Conservation (phyloP, 2,329 filamentous ascomycete species). For the Nothopassalora personata region DNA sequence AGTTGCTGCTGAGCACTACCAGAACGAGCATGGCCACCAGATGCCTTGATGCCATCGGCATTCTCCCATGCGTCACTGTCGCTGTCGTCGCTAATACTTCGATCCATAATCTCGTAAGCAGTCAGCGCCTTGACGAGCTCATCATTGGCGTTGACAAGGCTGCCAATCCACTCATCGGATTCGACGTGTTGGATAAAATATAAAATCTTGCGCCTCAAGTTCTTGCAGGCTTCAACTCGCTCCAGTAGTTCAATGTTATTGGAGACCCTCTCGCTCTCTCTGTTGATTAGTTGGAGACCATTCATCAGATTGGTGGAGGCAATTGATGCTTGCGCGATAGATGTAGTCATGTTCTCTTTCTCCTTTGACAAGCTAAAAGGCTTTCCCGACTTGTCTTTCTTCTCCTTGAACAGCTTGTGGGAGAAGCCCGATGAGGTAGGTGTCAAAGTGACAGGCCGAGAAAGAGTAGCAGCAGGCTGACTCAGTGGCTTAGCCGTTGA, state of each 20-base stretch:
- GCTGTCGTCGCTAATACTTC: slow-evolving; percentile 69
- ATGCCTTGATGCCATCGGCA: slow-evolving; percentile 8
- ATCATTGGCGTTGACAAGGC: slow-evolving; percentile 88
- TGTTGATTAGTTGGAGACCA: slow-evolving; percentile 80
- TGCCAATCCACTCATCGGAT: slow-evolving; percentile 84
- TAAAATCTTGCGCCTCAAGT: slow-evolving; percentile 74
- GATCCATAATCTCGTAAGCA: slow-evolving; percentile 89
- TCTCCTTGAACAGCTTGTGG: slow-evolving; percentile 31
- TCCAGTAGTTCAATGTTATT: slow-evolving; percentile 70
- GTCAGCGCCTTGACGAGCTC: slow-evolving; percentile 90
- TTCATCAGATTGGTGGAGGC: slow-evolving; percentile 89
- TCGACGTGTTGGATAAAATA: slow-evolving; percentile 92
- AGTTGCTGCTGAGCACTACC: slow-evolving; percentile 38
- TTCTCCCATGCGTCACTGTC: slow-evolving; percentile 57
- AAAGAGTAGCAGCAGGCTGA: slow-evolving; percentile 10
- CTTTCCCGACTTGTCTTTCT: slow-evolving; percentile 51
- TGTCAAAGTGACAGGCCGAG: slow-evolving; percentile 31
- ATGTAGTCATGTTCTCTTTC: slow-evolving; percentile 76
- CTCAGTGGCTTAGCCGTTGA: slow-evolving; percentile 10
- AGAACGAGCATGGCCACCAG: slow-evolving; percentile 5
- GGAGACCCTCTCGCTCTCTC: slow-evolving; percentile 80
- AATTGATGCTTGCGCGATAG: slow-evolving; percentile 85
- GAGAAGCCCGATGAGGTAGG: slow-evolving; percentile 26
- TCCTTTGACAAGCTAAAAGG: slow-evolving; percentile 80
- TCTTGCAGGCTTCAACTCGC: slow-evolving; percentile 81